Percentiles rank a stretch among this genome's conserved stretches.
Evolutionary conservation across 2,329 filamentous ascomycete genomes (phyloP).

Genomic region (Cordyceps farinosa): DNA sequence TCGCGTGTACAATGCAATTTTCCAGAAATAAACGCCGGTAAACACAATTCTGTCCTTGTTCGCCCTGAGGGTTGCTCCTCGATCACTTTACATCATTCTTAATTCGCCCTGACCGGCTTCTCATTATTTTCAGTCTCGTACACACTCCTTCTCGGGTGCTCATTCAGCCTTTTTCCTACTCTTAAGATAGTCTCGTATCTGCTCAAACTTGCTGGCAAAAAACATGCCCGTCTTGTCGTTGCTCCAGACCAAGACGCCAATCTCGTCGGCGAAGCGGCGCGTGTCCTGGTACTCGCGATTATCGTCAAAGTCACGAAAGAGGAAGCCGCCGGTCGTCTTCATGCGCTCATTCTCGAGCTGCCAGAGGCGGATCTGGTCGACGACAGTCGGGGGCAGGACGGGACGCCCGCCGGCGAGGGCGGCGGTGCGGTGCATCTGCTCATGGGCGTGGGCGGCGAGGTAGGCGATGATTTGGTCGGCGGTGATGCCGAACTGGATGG

Average conservation of each 20-base stretch:
- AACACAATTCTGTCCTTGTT: background rate
- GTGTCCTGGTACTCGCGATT: conserved; percentile 67
- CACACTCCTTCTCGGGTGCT: background rate
- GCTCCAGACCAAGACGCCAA: conserved; percentile 86
- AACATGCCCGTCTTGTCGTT: conserved; percentile 78
- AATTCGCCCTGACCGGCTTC: background rate
- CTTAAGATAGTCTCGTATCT: conserved; percentile 77
- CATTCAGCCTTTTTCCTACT: conserved; percentile 52
- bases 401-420: conserved; percentile 54
- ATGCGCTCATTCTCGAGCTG: conserved; percentile 96
- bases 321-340: conserved; percentile 74
- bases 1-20: background rate
- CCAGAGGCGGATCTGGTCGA: conserved; percentile 96
- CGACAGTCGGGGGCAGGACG: conserved; percentile 87
- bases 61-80: background rate
- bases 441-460: conserved; percentile 86
- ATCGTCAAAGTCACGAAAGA: conserved; percentile 84
- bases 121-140: background rate
- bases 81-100: background rate
- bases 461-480: conserved; percentile 94
- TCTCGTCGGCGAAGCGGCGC: conserved; percentile 77
- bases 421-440: conserved; percentile 76
- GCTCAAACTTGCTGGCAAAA: conserved; percentile 88
- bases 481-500: conserved; percentile 87
- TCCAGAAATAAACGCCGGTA: background rate